Conservation (phyloP, 208 protist species). For the Acanthamoeba quina region DNA sequence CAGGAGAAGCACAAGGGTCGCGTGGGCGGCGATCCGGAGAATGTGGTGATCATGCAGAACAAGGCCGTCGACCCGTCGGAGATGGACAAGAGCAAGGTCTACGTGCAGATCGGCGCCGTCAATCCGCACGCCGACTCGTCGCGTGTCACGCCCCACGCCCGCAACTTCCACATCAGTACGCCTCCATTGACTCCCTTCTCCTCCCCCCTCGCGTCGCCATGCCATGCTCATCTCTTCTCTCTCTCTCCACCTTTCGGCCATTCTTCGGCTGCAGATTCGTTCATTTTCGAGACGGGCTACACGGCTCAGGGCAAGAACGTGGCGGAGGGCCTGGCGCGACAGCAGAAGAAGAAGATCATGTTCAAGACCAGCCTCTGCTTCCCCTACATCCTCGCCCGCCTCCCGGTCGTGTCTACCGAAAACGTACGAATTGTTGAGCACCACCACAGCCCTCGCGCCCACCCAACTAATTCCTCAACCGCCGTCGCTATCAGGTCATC, state of each 20-base stretch:
- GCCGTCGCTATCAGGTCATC: neutral
- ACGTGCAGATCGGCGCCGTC: constrained; percentile 46
- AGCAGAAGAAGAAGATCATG: constrained; percentile 70
- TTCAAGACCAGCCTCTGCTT: constrained; percentile 43
- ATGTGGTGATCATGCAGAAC: constrained; percentile 71
- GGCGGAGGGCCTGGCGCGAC: constrained; percentile 7
- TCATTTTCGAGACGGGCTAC: constrained; percentile 55
- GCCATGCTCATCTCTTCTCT: neutral
- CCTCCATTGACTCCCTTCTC: no score
- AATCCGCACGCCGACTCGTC: neutral
- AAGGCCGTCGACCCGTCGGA: constrained; percentile 23
- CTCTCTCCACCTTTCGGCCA: neutral
- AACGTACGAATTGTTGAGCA: neutral
- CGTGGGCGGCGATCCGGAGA: constrained; percentile 2
- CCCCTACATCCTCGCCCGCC: constrained; percentile 20
- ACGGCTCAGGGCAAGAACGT: constrained; percentile 50
- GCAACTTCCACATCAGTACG: constrained; percentile 62
- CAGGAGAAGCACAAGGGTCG: constrained; percentile 26
- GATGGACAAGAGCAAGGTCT: constrained; percentile 42
- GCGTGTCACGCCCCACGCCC: neutral
- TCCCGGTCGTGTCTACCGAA: neutral
- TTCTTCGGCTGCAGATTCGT: neutral
- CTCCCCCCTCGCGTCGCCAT: no score
- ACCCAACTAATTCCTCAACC: neutral
- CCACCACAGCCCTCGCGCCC: neutral